A percentile compares a stretch with the other conserved stretches of the same genome.
Conservation (phyloP, 2,329 filamentous ascomycete genomes). For the Boeremia exigua region DNA sequence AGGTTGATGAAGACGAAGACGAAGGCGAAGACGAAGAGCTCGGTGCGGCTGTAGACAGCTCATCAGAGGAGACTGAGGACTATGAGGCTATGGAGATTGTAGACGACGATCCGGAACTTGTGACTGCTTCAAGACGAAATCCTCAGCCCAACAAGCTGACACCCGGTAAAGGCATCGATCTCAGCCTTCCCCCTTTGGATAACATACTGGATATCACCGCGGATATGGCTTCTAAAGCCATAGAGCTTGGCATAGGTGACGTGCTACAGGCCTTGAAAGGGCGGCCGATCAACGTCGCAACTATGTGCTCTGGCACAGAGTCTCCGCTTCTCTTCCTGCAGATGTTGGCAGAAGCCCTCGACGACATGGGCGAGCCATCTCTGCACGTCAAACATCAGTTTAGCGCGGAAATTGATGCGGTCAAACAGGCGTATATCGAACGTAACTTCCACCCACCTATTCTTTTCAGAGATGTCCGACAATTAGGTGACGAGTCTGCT, state of each 20-base stretch:
- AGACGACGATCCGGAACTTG: background rate
- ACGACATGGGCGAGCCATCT: constrained; percentile 9
- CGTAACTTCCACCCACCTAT: constrained; percentile 52
- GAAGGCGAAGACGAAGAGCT: constrained; percentile 16
- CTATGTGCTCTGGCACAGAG: constrained; percentile 81
- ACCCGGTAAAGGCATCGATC: constrained; percentile 36
- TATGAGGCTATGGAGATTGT: background rate
- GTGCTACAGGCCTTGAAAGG: constrained; percentile 45
- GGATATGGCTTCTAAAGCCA: constrained; percentile 53
- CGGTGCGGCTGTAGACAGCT: background rate
- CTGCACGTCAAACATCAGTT: constrained; percentile 50
- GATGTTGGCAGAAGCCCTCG: constrained; percentile 53
- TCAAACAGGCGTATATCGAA: constrained; percentile 57
- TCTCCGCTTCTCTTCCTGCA: constrained; percentile 71
- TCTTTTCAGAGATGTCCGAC: constrained; percentile 55
- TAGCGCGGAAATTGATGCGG: constrained; percentile 54
- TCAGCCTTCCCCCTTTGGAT: constrained; percentile 54
- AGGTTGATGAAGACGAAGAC: constrained; percentile 12
- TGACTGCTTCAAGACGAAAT: background rate
- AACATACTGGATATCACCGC: constrained; percentile 58
- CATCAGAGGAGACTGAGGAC: background rate
- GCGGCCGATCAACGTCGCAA: constrained; percentile 63
- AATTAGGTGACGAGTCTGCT: constrained; percentile 54
- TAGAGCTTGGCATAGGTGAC: constrained; percentile 40
- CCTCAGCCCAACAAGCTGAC: background rate